Evolutionary conservation across 345 rosid species (phyloP), one percentile per base, ranked within the genome.

Genomic region (Brassica nigra): DNA sequence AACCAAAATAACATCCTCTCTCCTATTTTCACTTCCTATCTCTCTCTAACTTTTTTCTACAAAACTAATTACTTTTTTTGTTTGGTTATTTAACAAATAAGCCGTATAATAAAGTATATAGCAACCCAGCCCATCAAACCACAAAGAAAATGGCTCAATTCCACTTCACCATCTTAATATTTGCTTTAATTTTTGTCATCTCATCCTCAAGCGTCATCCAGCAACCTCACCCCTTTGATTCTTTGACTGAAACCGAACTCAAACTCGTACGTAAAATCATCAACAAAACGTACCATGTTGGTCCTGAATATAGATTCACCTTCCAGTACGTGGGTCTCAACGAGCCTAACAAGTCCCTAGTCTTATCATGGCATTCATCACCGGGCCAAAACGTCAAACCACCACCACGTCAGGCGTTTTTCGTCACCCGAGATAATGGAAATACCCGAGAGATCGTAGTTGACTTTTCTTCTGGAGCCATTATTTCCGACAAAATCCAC

Each of bases 301-400:
- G 76, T 72, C 84, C 90, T 0, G 75, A 15, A 6, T 81, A 80
- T 12, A 86, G 86, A 80, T 64, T 89, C 68, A 88, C 88, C 47
- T 85, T 84, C 66, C 93, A 92, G 63, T 81, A 80, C 77, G 85
- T 89, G 6, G 92, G 87, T 78, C 84, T 92, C 7, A 88, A 89
- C 31, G 97, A 90, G 52, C 97, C 95, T 6, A 86, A 87, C 3
- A 92, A 90, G 71, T 62, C 61, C 3, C 81, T 68, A 44, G 89
- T 92, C 55, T 85, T 90, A 39, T 61, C 54, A 0, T 92, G 92
- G 91, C 70, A 86, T 31, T 70, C 86, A 52, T 75, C 81, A 33
- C n/a, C 68, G 2, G 20, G 12, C 61, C 27, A 70, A 31, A 54
- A 64, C 66, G 66, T 55, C 49, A 71, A 39, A 42, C 76, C 49